A percentile compares a stretch with the other conserved stretches of the same genome.
Evolutionary conservation across 106 monocot species (phyloP).

Genomic region (Narthecium ossifragum): DNA sequence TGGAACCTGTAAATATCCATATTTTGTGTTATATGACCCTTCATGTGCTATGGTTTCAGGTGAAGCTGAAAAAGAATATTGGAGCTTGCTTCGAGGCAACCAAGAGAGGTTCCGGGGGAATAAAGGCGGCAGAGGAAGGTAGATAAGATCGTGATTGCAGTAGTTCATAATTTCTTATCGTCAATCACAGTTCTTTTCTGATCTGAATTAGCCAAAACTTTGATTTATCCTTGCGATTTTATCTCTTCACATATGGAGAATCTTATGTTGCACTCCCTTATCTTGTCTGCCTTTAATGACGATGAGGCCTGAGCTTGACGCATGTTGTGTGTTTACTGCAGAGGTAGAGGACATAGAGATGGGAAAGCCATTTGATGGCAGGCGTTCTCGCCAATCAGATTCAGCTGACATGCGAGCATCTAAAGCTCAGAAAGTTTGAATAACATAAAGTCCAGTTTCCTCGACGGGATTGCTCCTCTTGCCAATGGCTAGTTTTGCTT

Average conservation of each 20-base stretch:
- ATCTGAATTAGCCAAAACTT: too few species aligned
- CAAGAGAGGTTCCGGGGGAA: conserved; percentile 20
- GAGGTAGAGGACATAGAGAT: conserved; percentile 28
- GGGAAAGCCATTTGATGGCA: conserved; percentile 32
- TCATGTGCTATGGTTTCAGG: conserved; percentile 35
- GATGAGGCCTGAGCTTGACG: neutral
- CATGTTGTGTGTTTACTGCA: conserved; percentile 1
- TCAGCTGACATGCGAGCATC: conserved; percentile 7
- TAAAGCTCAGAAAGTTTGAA: conserved; percentile 24
- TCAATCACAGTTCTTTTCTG: too few species aligned
- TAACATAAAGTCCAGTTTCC: too few species aligned
- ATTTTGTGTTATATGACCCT: too few species aligned
- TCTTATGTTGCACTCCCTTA: neutral
- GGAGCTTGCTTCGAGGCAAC: conserved; percentile 31
- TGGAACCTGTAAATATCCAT: too few species aligned
- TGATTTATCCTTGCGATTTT: neutral
- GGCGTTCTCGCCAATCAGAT: conserved; percentile 19
- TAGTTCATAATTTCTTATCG: too few species aligned
- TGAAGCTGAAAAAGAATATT: conserved; percentile 61
- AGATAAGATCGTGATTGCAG: too few species aligned
- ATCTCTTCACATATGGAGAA: neutral
- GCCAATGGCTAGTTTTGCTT: too few species aligned
- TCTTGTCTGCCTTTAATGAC: neutral
- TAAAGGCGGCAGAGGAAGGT: conserved; percentile 42
- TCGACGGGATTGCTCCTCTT: too few species aligned